Evolutionary conservation across 208 protist genomes (phyloP).

Genomic region (Acanthamoeba castellanii): DNA sequence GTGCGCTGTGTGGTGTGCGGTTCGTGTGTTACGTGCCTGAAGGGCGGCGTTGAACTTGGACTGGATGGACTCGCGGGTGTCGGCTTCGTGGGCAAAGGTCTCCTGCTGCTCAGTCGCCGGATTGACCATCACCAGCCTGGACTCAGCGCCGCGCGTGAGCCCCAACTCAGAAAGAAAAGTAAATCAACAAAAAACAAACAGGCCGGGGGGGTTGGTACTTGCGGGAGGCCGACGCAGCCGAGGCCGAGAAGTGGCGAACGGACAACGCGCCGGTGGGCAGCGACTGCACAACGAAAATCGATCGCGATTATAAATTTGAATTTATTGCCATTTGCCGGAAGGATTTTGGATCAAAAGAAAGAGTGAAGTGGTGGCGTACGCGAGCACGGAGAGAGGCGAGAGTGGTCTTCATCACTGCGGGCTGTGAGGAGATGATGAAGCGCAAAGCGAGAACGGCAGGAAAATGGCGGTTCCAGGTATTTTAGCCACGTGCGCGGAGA

Average conservation of each 20-base stretch:
- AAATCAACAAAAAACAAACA: conserved; percentile 5
- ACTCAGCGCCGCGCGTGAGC: no score
- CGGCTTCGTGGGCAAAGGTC: background rate
- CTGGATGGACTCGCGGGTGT: conserved; percentile 29
- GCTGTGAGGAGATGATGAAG: background rate
- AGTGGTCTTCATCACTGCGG: background rate
- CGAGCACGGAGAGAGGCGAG: background rate
- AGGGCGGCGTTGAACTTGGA: background rate
- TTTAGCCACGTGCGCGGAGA: no score
- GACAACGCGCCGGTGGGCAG: background rate
- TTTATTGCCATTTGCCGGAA: no score
- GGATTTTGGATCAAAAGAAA: background rate
- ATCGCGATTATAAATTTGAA: background rate
- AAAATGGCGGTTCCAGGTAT: no score
- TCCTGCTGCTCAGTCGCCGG: conserved; percentile 27
- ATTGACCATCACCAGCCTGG: background rate
- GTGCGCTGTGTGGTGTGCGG: no score
- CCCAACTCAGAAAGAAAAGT: no score
- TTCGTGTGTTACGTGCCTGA: background rate
- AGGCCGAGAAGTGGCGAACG: background rate
- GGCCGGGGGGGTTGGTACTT: background rate
- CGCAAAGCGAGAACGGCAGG: no score
- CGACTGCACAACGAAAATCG: background rate
- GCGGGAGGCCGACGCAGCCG: background rate
- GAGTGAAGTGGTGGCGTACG: background rate